These are phyloP conservation scores for Trametes sp. DNA, from an alignment of 1,284 basidiomycete genomes.

Conservation along the genomic window DNA sequence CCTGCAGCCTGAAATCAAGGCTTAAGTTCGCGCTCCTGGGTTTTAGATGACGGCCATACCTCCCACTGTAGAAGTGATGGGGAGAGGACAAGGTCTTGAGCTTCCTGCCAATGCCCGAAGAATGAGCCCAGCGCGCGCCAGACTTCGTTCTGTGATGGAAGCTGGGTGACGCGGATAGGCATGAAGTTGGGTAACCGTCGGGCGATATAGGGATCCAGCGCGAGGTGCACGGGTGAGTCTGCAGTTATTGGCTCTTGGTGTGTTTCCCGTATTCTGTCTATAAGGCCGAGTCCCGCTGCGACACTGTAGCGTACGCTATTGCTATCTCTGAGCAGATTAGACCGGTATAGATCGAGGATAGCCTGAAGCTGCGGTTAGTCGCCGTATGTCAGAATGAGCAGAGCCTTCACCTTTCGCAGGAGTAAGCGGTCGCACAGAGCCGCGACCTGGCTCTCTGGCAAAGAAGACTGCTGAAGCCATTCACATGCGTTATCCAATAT, in stretches of 20 bases:
- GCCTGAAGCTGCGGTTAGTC: slow-evolving; percentile 41
- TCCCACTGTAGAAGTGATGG: slow-evolving; percentile 65
- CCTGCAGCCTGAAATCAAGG: slow-evolving; percentile 54
- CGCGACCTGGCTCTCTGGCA: slow-evolving; percentile 26
- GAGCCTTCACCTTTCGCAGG: slow-evolving; percentile 60
- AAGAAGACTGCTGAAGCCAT: slow-evolving; percentile 52
- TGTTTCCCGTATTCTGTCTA: slow-evolving; percentile 50
- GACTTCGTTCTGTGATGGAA: slow-evolving; percentile 57
- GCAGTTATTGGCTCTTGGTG: slow-evolving; percentile 48
- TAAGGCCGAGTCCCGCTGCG: slow-evolving; percentile 48
- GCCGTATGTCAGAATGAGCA: not conserved
- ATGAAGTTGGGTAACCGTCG: slow-evolving; percentile 77
- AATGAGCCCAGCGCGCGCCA: slow-evolving; percentile 61
- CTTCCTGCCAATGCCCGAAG: slow-evolving; percentile 65
- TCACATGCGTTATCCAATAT: slow-evolving; percentile 66
- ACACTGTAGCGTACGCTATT: slow-evolving; percentile 50
- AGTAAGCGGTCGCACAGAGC: slow-evolving; percentile 61
- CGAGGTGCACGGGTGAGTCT: slow-evolving; percentile 58
- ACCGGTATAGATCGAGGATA: slow-evolving; percentile 60
- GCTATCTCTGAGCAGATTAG: slow-evolving; percentile 46
- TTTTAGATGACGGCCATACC: slow-evolving; percentile 45
- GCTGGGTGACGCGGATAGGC: slow-evolving; percentile 69
- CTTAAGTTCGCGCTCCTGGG: not conserved
- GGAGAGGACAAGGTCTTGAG: slow-evolving; percentile 53
- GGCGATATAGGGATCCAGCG: slow-evolving; percentile 76